Conservation (phyloP, 495 filamentous ascomycete genomes). For the Bacidia rubella region DNA sequence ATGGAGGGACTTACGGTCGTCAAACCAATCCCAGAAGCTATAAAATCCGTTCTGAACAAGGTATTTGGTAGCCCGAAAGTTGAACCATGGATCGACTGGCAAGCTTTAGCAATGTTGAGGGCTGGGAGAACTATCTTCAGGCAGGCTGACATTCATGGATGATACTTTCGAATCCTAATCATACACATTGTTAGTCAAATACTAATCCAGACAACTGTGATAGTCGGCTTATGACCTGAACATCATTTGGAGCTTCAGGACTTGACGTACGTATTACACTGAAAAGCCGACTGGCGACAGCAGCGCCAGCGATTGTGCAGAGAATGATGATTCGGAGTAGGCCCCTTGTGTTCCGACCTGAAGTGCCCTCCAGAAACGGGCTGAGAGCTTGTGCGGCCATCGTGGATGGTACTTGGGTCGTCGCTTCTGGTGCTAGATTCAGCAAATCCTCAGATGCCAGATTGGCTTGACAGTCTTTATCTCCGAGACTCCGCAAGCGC, state of each 20-base stretch:
- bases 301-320: slow-evolving; percentile 78
- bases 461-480: no score
- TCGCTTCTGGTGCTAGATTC: no score
- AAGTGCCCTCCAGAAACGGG: slow-evolving; percentile 52
- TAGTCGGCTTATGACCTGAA: not conserved
- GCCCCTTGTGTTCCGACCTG: slow-evolving; percentile 64
- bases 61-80: slow-evolving; percentile 97
- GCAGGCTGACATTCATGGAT: slow-evolving; percentile 89
- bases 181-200: not conserved
- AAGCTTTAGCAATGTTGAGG: slow-evolving; percentile 7
- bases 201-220: not conserved
- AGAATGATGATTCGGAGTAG: slow-evolving; percentile 87
- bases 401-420: slow-evolving; percentile 8
- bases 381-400: slow-evolving; percentile 41
- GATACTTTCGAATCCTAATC: slow-evolving; percentile 89
- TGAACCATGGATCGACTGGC: slow-evolving; percentile 99
- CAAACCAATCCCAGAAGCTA: slow-evolving; percentile 99
- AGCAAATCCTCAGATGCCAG: no score
- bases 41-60: slow-evolving; percentile 94
- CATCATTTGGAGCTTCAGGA: slow-evolving; percentile 8
- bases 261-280: slow-evolving; percentile 79
- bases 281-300: slow-evolving; percentile 89
- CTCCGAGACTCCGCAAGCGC: no score
- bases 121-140: slow-evolving; percentile 4
- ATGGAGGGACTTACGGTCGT: slow-evolving; percentile 54